Evolutionary conservation across 1,139 yeast species (phyloP).

Genomic region (Kurtzmaniella quercitrusa): DNA sequence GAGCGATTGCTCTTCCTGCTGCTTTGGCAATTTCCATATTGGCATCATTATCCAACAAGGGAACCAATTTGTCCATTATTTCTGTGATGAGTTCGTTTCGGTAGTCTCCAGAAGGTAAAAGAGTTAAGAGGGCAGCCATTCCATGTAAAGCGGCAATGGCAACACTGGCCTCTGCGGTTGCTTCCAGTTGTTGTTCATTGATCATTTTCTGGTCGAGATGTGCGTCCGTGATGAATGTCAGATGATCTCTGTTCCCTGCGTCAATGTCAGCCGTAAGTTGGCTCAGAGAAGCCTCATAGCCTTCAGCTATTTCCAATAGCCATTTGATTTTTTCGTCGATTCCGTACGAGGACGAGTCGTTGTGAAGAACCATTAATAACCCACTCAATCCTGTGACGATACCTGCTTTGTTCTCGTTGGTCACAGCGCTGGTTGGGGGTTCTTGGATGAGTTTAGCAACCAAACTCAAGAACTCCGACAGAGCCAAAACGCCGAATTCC

Average conservation of each 20-base stretch:
- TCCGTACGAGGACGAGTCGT: slow-evolving; percentile 49
- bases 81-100: slow-evolving; percentile 41
- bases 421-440: slow-evolving; percentile 25
- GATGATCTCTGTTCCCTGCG: slow-evolving; percentile 42
- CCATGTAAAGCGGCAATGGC: slow-evolving; percentile 47
- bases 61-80: slow-evolving; percentile 33
- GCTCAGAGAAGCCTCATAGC: slow-evolving; percentile 35
- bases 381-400: slow-evolving; percentile 43
- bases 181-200: slow-evolving; percentile 29
- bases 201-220: slow-evolving; percentile 34
- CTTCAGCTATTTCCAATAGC: slow-evolving; percentile 45
- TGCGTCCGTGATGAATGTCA: slow-evolving; percentile 37
- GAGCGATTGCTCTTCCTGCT: slow-evolving; percentile 57
- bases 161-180: slow-evolving; percentile 33
- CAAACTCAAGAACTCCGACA: slow-evolving; percentile 33
- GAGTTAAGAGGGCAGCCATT: slow-evolving; percentile 41
- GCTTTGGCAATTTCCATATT: slow-evolving; percentile 44
- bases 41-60: slow-evolving; percentile 41
- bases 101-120: slow-evolving; percentile 34
- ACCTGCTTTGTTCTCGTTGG: slow-evolving; percentile 37
- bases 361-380: slow-evolving; percentile 40
- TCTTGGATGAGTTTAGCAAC: slow-evolving; percentile 32
- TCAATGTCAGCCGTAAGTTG: slow-evolving; percentile 29
- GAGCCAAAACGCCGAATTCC: slow-evolving; percentile 45
- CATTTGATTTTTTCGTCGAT: slow-evolving; percentile 41